A percentile compares a stretch with the other conserved stretches of the same genome.
These are phyloP conservation scores for Heterobasidion annosum DNA, from an alignment of 1,284 basidiomycete genomes.

Conservation along the genomic window DNA sequence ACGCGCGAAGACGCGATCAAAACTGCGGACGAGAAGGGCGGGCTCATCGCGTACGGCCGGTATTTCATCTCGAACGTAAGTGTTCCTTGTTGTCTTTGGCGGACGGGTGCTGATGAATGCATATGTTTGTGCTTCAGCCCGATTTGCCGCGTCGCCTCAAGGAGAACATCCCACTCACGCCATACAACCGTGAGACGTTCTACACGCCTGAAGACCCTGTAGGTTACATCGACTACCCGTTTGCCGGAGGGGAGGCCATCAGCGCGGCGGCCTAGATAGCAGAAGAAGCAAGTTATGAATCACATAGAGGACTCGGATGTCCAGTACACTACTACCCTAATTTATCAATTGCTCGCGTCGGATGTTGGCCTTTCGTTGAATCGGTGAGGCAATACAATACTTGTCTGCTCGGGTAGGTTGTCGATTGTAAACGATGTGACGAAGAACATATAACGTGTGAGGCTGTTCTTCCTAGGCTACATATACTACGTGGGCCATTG, in stretches of 20 bases:
- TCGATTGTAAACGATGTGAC: not conserved
- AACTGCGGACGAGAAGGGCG: constrained; percentile 17
- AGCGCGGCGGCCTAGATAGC: not conserved
- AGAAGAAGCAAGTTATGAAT: too few species aligned
- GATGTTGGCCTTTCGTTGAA: too few species aligned
- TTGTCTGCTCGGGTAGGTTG: too few species aligned
- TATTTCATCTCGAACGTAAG: constrained; percentile 34
- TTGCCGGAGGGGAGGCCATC: constrained; percentile 11
- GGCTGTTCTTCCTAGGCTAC: too few species aligned
- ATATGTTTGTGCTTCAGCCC: constrained; percentile 18
- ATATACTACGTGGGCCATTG: too few species aligned
- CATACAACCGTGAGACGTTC: constrained; percentile 17
- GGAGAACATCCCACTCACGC: constrained; percentile 14
- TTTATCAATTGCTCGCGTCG: too few species aligned
- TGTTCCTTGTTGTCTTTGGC: not conserved
- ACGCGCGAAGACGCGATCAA: constrained; percentile 13
- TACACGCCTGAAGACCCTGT: constrained; percentile 8
- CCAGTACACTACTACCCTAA: too few species aligned
- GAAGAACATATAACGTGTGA: not conserved
- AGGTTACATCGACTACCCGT: constrained; percentile 20
- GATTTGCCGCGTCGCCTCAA: constrained; percentile 29
- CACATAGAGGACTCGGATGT: too few species aligned
- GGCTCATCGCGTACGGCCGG: constrained; percentile 34
- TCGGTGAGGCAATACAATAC: too few species aligned
- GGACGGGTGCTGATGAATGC: not conserved